Evolutionary conservation across 2,329 filamentous ascomycete species (phyloP).

Genomic region (Fusarium fracticaudum): DNA sequence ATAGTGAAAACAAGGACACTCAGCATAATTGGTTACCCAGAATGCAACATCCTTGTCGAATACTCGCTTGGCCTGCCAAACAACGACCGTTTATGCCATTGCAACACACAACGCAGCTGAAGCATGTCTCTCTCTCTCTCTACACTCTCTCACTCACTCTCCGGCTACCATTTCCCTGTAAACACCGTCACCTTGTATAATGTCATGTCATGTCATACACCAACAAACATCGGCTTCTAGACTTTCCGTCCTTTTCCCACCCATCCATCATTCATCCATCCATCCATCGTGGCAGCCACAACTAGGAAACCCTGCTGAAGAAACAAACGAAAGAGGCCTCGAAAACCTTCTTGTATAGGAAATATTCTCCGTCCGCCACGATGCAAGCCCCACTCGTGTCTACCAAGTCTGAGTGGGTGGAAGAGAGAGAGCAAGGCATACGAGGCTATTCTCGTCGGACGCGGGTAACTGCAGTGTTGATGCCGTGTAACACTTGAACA

Average conservation of each 20-base stretch:
- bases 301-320: neutral
- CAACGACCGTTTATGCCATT: constrained; percentile 24
- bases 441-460: constrained; percentile 50
- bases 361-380: constrained; percentile 13
- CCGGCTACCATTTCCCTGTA: constrained; percentile 17
- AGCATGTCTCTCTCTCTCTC: neutral
- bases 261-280: neutral
- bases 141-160: neutral
- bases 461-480: constrained; percentile 44
- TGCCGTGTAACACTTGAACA: constrained; percentile 39
- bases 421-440: constrained; percentile 37
- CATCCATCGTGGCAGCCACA: constrained; percentile 17
- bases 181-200: neutral
- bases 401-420: neutral
- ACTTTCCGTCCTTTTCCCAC: neutral
- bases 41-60: constrained; percentile 23
- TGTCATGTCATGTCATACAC: constrained; percentile 5
- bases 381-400: constrained; percentile 18
- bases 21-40: constrained; percentile 33
- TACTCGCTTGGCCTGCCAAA: constrained; percentile 41
- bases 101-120: constrained; percentile 10
- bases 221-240: neutral
- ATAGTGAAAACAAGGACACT: constrained; percentile 29
- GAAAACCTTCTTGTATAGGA: constrained; percentile 1
- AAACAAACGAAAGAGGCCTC: constrained; percentile 8